A percentile compares a stretch with the other conserved stretches of the same genome.
phyloP scores from a whole-genome alignment of 2,329 filamentous ascomycete genomes.

The Epichloe coenophiala region DNA sequence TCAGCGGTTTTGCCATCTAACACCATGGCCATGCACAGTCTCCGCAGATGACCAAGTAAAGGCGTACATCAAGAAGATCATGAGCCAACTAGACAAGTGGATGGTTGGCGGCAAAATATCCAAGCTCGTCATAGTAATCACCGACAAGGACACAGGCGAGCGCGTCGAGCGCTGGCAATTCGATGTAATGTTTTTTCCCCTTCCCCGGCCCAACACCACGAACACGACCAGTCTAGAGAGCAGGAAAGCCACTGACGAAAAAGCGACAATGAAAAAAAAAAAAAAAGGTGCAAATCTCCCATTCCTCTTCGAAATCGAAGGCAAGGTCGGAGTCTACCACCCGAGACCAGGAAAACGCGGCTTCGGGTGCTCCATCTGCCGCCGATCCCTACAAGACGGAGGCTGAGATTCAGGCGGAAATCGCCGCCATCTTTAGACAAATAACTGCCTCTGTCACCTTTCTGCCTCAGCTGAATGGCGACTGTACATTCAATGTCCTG shows the following conservation, averaged over 20 bases:
- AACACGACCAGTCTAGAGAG: background rate
- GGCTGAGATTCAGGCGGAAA: conserved; percentile 85
- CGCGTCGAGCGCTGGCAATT: conserved; percentile 98
- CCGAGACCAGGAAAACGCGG: conserved; percentile 60
- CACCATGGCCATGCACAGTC: conserved; percentile 35
- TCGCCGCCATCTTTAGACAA: conserved; percentile 92
- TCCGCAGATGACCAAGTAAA: conserved; percentile 96
- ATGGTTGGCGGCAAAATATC: conserved; percentile 96
- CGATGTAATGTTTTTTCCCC: conserved; percentile 44
- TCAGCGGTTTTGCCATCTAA: conserved; percentile 5
- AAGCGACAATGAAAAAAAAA: background rate
- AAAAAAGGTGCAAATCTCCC: conserved; percentile 14
- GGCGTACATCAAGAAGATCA: conserved; percentile 98
- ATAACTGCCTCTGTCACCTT: conserved; percentile 98
- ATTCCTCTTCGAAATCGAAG: conserved; percentile 19
- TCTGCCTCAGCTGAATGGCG: conserved; percentile 72
- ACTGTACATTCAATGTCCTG: conserved; percentile 97
- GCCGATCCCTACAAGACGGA: conserved; percentile 66
- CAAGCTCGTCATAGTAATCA: conserved; percentile 92
- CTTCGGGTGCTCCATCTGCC: conserved; percentile 14
- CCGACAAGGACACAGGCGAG: conserved; percentile 91
- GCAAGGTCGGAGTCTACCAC: conserved; percentile 28
- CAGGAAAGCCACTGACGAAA: conserved; percentile 5
- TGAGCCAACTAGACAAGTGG: conserved; percentile 95
- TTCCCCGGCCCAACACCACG: background rate